Conservation (phyloP, 176 grass and related monocot species). For the Cymbopogon citratus region DNA sequence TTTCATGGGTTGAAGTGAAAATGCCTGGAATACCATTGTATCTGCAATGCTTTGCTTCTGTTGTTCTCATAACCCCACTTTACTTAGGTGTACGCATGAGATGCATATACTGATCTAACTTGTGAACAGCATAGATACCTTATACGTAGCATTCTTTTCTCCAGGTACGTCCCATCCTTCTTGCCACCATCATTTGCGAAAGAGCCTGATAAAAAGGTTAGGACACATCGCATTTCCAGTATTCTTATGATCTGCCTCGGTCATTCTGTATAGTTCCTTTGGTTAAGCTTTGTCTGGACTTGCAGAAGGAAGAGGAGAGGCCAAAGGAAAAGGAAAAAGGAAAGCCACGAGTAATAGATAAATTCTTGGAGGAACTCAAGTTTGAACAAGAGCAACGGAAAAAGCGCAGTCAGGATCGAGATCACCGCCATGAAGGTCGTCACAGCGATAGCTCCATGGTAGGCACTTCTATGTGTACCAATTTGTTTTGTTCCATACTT, state of each 20-base stretch:
- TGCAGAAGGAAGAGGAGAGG: slow-evolving; percentile 78
- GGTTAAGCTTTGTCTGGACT: slow-evolving; percentile 17
- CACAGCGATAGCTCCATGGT: slow-evolving; percentile 65
- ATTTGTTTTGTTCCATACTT: slow-evolving; percentile 18
- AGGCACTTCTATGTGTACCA: slow-evolving; percentile 27
- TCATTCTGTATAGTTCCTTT: slow-evolving; percentile 13
- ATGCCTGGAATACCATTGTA: neutral
- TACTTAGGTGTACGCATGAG: slow-evolving; percentile 12
- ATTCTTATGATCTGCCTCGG: neutral
- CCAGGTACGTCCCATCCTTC: slow-evolving; percentile 97
- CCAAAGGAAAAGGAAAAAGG: slow-evolving; percentile 99
- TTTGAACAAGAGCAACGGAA: slow-evolving; percentile 85
- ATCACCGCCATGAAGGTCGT: slow-evolving; percentile 58
- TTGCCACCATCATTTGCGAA: slow-evolving; percentile 81
- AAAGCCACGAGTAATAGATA: slow-evolving; percentile 79
- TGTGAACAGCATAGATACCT: slow-evolving; percentile 28
- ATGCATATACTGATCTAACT: neutral
- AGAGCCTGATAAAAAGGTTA: slow-evolving; percentile 91
- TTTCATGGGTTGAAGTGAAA: neutral
- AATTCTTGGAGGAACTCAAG: slow-evolving; percentile 96
- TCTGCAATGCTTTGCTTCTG: neutral
- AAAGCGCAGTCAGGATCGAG: slow-evolving; percentile 75
- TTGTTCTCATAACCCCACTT: neutral
- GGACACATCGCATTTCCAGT: slow-evolving; percentile 8
- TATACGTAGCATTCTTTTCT: slow-evolving; percentile 43